Conservation (phyloP, 169 alveolate species). For the Plasmodium vinckei region DNA sequence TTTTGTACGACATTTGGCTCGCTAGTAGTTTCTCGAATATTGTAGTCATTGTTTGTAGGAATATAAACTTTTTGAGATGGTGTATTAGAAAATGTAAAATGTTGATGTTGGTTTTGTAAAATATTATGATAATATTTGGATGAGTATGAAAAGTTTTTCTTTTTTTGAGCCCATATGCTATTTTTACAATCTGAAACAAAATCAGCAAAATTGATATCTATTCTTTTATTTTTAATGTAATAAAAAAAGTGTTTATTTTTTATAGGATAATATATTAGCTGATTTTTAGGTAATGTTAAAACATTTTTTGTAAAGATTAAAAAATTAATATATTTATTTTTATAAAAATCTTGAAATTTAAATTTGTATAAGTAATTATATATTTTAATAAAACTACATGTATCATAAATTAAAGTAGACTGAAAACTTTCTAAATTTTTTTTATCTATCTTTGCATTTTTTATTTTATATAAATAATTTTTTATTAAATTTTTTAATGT, state of each 20-base stretch:
- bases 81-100: too few relatives aligned
- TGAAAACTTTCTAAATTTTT: conserved; percentile 53
- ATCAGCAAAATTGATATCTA: conserved; percentile 41
- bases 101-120: too few relatives aligned
- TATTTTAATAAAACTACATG: conserved; percentile 70
- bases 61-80: too few relatives aligned
- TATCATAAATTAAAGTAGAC: conserved; percentile 64
- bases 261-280: conserved; percentile 20
- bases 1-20: too few relatives aligned
- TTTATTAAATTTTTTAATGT: conserved; percentile 71
- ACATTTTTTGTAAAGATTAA: conserved; percentile 41
- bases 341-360: conserved; percentile 41
- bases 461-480: conserved; percentile 64
- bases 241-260: conserved; percentile 56
- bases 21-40: too few relatives aligned
- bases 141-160: neutral
- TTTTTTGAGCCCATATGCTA: too few relatives aligned
- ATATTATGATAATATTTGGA: neutral
- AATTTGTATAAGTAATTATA: conserved; percentile 32
- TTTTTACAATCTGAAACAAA: conserved; percentile 21
- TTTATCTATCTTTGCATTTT: conserved; percentile 44
- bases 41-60: too few relatives aligned
- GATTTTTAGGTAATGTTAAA: conserved; percentile 41
- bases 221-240: conserved; percentile 46
- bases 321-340: conserved; percentile 54